Percentiles rank a stretch among this genome's conserved stretches.
Conservation (phyloP, 1,284 basidiomycete species). For the Cryptococcus floricola region DNA sequence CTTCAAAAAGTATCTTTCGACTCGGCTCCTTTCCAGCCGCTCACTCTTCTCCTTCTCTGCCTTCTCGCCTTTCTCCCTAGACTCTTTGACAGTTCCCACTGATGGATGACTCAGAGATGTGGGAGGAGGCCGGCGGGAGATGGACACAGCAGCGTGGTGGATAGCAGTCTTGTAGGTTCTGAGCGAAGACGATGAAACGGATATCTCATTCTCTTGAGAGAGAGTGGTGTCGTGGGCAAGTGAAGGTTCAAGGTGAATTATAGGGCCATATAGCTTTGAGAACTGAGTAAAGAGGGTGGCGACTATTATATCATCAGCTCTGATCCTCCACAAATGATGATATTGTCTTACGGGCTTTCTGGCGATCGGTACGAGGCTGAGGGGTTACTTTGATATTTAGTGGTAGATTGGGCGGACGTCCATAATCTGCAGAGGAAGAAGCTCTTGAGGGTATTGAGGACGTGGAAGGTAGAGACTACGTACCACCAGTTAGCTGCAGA, state of each 20-base stretch:
- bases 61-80: conserved; percentile 58
- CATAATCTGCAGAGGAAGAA: neutral
- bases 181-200: conserved; percentile 28
- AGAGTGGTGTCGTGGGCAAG: conserved; percentile 37
- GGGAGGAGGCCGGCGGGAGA: conserved; percentile 60
- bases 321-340: neutral
- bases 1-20: conserved; percentile 62
- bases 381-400: conserved; percentile 18
- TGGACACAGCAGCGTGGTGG: conserved; percentile 44
- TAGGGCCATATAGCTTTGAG: conserved; percentile 35
- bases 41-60: conserved; percentile 60
- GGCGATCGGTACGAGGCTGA: conserved; percentile 36
- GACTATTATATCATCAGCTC: conserved; percentile 19
- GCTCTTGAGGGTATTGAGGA: no score
- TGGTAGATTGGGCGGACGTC: conserved; percentile 20
- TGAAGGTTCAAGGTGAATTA: conserved; percentile 28
- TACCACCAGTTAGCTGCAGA: no score
- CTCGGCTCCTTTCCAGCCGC: conserved; percentile 53
- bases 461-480: no score
- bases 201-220: conserved; percentile 40
- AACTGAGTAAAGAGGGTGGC: conserved; percentile 38
- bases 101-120: conserved; percentile 63
- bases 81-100: conserved; percentile 72
- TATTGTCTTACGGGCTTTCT: conserved; percentile 34
- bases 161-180: conserved; percentile 45